phyloP scores from a whole-genome alignment of 495 filamentous ascomycete genomes.

The Oleoguttula mirabilis region DNA sequence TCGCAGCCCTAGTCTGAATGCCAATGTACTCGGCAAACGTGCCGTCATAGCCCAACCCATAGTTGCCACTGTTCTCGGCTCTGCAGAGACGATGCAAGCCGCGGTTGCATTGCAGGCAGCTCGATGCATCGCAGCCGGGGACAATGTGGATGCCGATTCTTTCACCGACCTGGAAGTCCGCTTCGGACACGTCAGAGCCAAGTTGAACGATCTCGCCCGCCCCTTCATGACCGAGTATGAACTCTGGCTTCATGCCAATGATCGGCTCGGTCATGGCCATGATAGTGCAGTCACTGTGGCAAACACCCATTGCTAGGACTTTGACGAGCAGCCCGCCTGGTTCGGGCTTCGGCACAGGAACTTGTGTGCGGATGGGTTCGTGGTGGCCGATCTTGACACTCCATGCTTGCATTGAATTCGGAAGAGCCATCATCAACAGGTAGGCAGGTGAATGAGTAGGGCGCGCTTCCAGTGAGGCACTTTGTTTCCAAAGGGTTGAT shows the following conservation, averaged over 20 bases:
- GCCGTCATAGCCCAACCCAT: constrained; percentile 5
- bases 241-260: neutral
- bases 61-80: constrained; percentile 1
- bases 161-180: constrained; percentile 3
- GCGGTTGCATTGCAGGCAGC: neutral
- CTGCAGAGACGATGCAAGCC: constrained; percentile 4
- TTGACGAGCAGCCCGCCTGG: constrained; percentile 3
- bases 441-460: too few species aligned
- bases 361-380: neutral
- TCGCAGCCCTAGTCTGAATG: constrained; percentile 1
- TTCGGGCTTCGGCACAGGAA: constrained; percentile 5
- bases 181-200: neutral
- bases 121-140: constrained; percentile 1
- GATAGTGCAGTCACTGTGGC: constrained; percentile 6
- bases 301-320: constrained; percentile 7
- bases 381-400: too few species aligned
- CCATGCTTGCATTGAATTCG: too few species aligned
- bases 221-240: constrained; percentile 7
- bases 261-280: neutral
- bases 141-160: constrained; percentile 4
- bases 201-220: constrained; percentile 4
- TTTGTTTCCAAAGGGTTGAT: too few species aligned
- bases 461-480: too few species aligned
- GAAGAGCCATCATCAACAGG: too few species aligned
- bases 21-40: constrained; percentile 6